A percentile compares a stretch with the other conserved stretches of the same genome.
phyloP scores from a whole-genome alignment of 169 alveolate species.

The Theileria equi region DNA sequence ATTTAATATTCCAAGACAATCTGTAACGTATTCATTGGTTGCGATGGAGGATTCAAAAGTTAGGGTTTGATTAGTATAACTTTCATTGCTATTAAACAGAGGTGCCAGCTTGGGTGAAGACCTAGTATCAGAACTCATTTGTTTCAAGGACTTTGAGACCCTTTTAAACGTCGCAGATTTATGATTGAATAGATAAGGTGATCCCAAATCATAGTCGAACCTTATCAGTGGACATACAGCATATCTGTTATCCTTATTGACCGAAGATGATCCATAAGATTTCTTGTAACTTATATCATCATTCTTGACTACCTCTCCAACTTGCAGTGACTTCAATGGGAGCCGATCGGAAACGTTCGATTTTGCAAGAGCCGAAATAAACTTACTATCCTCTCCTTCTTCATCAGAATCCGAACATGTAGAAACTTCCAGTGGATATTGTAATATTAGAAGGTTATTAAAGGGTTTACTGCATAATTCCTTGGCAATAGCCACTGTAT shows the following conservation, averaged over 20 bases:
- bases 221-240: slow-evolving; percentile 33
- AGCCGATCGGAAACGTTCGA: slow-evolving; percentile 55
- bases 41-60: slow-evolving; percentile 44
- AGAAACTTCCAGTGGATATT: slow-evolving; percentile 53
- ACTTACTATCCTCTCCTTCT: slow-evolving; percentile 2
- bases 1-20: slow-evolving; percentile 52
- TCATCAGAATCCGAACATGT: slow-evolving; percentile 3
- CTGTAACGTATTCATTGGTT: slow-evolving; percentile 55
- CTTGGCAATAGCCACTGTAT: slow-evolving; percentile 15
- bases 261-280: slow-evolving; percentile 19
- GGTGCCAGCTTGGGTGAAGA: slow-evolving; percentile 1
- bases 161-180: slow-evolving; percentile 20
- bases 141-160: slow-evolving; percentile 6
- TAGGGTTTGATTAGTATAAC: slow-evolving; percentile 11
- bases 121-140: background rate
- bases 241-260: slow-evolving; percentile 34
- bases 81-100: no score
- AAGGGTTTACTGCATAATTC: slow-evolving; percentile 52
- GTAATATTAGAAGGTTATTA: slow-evolving; percentile 33
- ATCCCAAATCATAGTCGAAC: slow-evolving; percentile 46
- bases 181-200: slow-evolving; percentile 5
- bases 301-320: slow-evolving; percentile 34
- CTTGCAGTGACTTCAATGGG: slow-evolving; percentile 1
- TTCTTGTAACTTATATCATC: slow-evolving; percentile 16
- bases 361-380: no score